Conservation (phyloP, 2,329 filamentous ascomycete species). For the Aspergillus nomiae region DNA sequence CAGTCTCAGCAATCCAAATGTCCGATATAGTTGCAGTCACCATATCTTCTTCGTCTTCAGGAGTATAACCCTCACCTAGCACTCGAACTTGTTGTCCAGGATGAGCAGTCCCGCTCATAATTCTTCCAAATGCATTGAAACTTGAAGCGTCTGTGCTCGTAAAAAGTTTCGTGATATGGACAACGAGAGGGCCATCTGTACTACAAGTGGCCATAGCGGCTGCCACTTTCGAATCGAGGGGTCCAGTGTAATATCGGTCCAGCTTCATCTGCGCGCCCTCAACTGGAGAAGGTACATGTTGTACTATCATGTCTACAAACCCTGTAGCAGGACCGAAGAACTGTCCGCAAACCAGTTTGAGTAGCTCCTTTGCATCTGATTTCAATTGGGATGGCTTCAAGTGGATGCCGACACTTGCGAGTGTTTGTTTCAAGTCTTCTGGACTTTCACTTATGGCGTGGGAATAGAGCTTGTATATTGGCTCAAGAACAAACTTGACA, state of each 20-base stretch:
- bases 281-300: constrained; percentile 84
- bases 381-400: constrained; percentile 93
- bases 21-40: constrained; percentile 78
- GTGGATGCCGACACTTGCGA: constrained; percentile 76
- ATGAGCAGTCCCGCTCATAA: constrained; percentile 86
- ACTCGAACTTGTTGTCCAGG: constrained; percentile 84
- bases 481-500: constrained; percentile 91
- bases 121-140: constrained; percentile 87
- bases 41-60: constrained; percentile 99
- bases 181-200: constrained; percentile 85
- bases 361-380: constrained; percentile 81
- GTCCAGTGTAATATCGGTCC: constrained; percentile 89
- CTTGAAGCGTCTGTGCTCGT: constrained; percentile 85
- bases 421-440: constrained; percentile 75
- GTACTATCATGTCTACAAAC: constrained; percentile 93
- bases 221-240: constrained; percentile 78
- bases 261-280: constrained; percentile 76
- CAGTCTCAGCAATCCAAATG: constrained; percentile 87
- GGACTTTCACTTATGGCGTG: constrained; percentile 92
- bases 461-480: constrained; percentile 96
- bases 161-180: constrained; percentile 92
- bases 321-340: constrained; percentile 90
- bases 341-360: constrained; percentile 88
- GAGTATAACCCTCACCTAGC: constrained; percentile 90
- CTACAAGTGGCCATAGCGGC: constrained; percentile 79